These are phyloP conservation scores for Erigeron canadensis DNA, from an alignment of 129 eudicot genomes.

Conservation along the genomic window DNA sequence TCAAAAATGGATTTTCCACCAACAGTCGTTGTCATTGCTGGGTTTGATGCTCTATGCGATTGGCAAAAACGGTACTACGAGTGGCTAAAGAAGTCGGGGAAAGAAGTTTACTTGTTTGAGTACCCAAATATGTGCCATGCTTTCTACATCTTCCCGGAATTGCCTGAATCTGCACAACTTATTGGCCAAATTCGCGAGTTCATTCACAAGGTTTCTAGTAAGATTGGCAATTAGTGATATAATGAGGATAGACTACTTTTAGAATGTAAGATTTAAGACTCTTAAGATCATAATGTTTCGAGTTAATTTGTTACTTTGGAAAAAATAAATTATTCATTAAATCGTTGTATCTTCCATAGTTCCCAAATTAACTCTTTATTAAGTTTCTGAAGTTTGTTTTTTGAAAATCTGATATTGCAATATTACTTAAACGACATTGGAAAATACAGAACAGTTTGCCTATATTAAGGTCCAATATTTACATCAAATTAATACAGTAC, in stretches of 20 bases:
- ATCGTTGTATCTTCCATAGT: too few species aligned
- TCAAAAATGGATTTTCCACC: constrained; percentile 28
- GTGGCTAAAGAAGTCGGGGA: constrained; percentile 22
- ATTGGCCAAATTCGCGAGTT: constrained; percentile 10
- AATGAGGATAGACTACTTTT: background rate
- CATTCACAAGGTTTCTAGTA: constrained; percentile 11
- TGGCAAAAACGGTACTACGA: constrained; percentile 30
- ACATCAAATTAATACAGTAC: too few species aligned
- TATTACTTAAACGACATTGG: too few species aligned
- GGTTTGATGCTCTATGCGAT: constrained; percentile 15
- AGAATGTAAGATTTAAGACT: background rate
- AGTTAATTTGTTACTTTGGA: too few species aligned
- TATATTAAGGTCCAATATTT: too few species aligned
- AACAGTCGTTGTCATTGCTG: constrained; percentile 22
- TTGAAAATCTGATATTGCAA: too few species aligned
- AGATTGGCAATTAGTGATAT: background rate
- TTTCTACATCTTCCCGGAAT: constrained; percentile 29
- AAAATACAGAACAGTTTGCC: too few species aligned
- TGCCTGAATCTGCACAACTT: constrained; percentile 23
- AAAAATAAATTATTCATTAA: too few species aligned
- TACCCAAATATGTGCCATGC: constrained; percentile 31
- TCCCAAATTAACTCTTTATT: too few species aligned
- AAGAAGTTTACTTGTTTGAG: constrained; percentile 28
- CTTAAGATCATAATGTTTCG: background rate
- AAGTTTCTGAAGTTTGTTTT: too few species aligned